These are phyloP conservation scores for Purshia tridentata DNA, from an alignment of 306 rosid genomes.

Conservation along the genomic window DNA sequence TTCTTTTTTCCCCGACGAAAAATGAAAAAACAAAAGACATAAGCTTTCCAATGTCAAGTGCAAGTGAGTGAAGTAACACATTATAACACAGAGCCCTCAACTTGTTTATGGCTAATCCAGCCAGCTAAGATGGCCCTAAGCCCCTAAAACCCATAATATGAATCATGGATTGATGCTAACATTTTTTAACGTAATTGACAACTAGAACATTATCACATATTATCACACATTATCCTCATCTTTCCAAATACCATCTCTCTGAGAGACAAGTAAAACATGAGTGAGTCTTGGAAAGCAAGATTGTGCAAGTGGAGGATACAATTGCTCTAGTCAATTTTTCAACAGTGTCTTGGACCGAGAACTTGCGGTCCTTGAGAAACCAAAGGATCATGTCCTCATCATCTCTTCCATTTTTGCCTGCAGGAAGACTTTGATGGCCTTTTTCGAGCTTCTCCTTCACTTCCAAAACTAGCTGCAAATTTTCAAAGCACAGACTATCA, in stretches of 20 bases:
- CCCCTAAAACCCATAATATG: not conserved
- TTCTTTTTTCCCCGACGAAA: not conserved
- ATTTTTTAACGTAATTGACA: not conserved
- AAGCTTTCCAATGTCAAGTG: conserved; percentile 6
- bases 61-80: conserved; percentile 6
- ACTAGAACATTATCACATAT: not conserved
- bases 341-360: conserved; percentile 61
- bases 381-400: conserved; percentile 94
- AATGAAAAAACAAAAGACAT: not conserved
- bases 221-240: not conserved
- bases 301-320: conserved; percentile 53
- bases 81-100: not conserved
- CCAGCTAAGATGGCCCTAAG: not conserved
- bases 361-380: conserved; percentile 90
- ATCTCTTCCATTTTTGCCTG: conserved; percentile 87
- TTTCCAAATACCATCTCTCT: no score
- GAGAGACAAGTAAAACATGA: not conserved
- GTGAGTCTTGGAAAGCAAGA: not conserved
- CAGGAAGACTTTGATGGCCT: conserved; percentile 57
- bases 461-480: conserved; percentile 64
- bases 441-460: conserved; percentile 86
- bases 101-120: not conserved
- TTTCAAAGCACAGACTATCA: not conserved
- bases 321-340: conserved; percentile 74
- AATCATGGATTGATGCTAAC: not conserved